These are phyloP conservation scores for Mucor ambiguus DNA, from an alignment of 371 early-diverging fungal genomes.

Conservation along the genomic window DNA sequence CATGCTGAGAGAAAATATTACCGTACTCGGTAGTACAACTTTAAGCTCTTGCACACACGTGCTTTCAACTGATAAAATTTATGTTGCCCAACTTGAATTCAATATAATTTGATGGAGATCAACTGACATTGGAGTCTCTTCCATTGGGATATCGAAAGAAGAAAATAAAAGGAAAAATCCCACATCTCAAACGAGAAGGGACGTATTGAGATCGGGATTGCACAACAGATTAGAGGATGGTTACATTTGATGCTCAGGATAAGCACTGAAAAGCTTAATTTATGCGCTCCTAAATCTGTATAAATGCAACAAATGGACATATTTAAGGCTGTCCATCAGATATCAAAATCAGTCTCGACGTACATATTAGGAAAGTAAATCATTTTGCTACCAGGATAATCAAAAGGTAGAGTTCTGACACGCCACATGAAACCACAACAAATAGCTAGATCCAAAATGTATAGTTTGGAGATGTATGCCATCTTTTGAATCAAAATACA, in stretches of 20 bases:
- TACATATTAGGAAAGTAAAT: background rate
- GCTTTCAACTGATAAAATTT: background rate
- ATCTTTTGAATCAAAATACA: background rate
- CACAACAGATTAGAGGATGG: background rate
- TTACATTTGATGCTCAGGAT: conserved; percentile 1
- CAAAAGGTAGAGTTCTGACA: background rate
- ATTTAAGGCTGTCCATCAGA: background rate
- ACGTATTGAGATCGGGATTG: background rate
- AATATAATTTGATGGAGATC: background rate
- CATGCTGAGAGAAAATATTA: conserved; percentile 7
- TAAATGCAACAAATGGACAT: background rate
- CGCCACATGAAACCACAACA: background rate
- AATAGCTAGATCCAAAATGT: background rate
- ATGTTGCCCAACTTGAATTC: background rate
- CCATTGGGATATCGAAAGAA: background rate
- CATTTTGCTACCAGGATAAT: background rate
- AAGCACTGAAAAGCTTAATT: background rate
- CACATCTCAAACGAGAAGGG: background rate
- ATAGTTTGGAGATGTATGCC: background rate
- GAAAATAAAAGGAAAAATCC: background rate
- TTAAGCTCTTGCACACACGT: background rate
- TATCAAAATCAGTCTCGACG: background rate
- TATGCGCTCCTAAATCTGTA: background rate
- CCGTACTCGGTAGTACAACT: background rate
- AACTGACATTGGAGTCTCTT: background rate